Conservation (phyloP, 2,329 filamentous ascomycete genomes). For the Orbilia ellipsospora region DNA sequence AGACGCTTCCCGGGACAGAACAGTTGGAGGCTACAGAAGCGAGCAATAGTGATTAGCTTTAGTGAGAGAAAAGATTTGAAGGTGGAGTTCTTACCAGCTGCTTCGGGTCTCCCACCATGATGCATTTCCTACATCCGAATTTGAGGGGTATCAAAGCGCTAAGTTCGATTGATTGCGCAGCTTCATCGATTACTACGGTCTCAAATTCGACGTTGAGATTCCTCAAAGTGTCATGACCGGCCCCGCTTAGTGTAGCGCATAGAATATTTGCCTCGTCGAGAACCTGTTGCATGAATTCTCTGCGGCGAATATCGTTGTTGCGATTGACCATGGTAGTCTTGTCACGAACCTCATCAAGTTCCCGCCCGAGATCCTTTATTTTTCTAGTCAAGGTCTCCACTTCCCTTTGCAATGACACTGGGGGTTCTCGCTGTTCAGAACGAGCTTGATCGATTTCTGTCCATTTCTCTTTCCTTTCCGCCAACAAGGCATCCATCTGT, state of each 20-base stretch:
- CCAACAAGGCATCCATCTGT: constrained; percentile 76
- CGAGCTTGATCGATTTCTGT: constrained; percentile 73
- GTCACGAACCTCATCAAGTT: constrained; percentile 88
- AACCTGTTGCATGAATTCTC: constrained; percentile 87
- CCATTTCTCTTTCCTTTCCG: constrained; percentile 63
- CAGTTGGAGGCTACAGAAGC: constrained; percentile 76
- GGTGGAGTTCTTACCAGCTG: constrained; percentile 70
- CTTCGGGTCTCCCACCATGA: constrained; percentile 96
- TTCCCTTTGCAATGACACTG: constrained; percentile 73
- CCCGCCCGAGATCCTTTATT: constrained; percentile 74
- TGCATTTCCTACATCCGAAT: constrained; percentile 95
- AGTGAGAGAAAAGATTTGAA: background rate
- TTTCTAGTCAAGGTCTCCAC: constrained; percentile 81
- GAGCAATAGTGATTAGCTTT: background rate
- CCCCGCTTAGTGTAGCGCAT: constrained; percentile 93
- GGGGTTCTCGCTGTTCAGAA: constrained; percentile 64
- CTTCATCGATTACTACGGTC: constrained; percentile 97
- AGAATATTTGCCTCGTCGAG: constrained; percentile 91
- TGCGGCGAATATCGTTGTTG: constrained; percentile 85
- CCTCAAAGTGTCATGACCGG: constrained; percentile 97
- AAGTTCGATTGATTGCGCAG: constrained; percentile 96
- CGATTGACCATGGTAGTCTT: constrained; percentile 82
- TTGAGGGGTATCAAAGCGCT: constrained; percentile 96
- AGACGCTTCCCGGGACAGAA: constrained; percentile 91
- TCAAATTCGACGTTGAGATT: constrained; percentile 95